Evolutionary conservation across 345 rosid species (phyloP), one percentile per base, ranked within the genome.

Genomic region (Rhizophora mangle): DNA sequence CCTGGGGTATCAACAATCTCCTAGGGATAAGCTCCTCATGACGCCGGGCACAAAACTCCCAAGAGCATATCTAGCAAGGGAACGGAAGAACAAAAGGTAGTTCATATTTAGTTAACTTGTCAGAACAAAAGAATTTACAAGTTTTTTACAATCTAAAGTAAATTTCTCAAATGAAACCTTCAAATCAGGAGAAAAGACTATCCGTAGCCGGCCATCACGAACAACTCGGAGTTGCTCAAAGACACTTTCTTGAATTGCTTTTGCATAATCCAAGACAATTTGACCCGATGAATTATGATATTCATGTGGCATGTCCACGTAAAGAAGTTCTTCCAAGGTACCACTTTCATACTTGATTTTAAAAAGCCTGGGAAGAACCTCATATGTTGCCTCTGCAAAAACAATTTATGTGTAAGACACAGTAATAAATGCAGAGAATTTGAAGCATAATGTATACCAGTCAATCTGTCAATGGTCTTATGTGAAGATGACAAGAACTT

Each of bases 311-410:
- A 95, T 95, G 79, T 95, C 99, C 49, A 95, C 91, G 60, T 92
- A 95, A 39, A 95, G 85, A 55, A 95, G 92, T 76, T 95, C 99
- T 78, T 95, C 98, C 74, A 95, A 64, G 59, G 99, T 95, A 16
- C 99, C 99, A 82, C 99, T 92, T 71, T 95, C 99, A 79, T 95
- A 92, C 79, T 95, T 95, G 62, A 95, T 95, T 83, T 95, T 95
- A 80, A 90, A 92, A 70, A 95, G 98, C 89, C 99, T 86, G 20
- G 99, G 99, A 64, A 95, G 96, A 82, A 92, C 99, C 88, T 95
- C 99, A 9, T 78, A 86, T 34, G 98, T 95, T 51, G 99, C 97
- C 82, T 95, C 99, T 95, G 82, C 43, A 72, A 73, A 24, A 60
- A 79, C 30, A 75, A 47, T 8, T 71, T 53, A 68, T 63, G 72